phyloP scores from a whole-genome alignment of 2,329 filamentous ascomycete genomes.

The Ascochyta viciae-villosae region DNA sequence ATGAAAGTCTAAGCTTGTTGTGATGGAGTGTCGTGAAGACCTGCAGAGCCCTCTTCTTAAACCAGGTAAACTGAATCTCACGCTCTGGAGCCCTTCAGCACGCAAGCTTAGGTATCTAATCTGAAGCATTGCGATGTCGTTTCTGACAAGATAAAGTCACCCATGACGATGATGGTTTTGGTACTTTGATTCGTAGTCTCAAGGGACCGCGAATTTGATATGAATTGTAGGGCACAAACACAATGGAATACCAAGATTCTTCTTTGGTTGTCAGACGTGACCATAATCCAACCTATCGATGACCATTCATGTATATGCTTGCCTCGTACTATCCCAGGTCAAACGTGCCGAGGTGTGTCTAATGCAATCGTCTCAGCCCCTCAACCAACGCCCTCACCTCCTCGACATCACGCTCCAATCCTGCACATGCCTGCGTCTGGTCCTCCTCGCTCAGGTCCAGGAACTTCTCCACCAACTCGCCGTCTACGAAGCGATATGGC shows the following conservation, averaged over 20 bases:
- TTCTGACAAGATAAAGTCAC: too few relatives aligned
- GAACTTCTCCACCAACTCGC: slow-evolving; percentile 87
- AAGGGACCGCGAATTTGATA: too few relatives aligned
- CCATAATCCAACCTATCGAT: neutral
- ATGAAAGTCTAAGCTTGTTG: neutral
- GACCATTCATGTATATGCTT: neutral
- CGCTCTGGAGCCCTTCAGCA: too few relatives aligned
- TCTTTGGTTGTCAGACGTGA: neutral
- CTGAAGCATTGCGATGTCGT: too few relatives aligned
- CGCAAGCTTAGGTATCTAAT: too few relatives aligned
- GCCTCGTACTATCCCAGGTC: neutral
- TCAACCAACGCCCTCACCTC: slow-evolving; percentile 66
- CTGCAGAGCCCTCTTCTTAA: too few relatives aligned
- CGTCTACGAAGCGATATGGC: slow-evolving; percentile 88
- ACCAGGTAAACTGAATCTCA: too few relatives aligned
- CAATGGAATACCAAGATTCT: neutral
- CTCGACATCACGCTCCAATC: slow-evolving; percentile 64
- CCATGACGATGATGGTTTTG: too few relatives aligned
- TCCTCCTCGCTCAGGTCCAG: slow-evolving; percentile 70
- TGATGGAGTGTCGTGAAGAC: too few relatives aligned
- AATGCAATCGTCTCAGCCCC: slow-evolving; percentile 59
- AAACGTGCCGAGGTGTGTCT: neutral
- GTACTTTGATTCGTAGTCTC: too few relatives aligned
- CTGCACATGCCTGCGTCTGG: slow-evolving; percentile 61
- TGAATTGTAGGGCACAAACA: neutral